Conservation (phyloP, 1,284 basidiomycete genomes). For the Malassezia globosa region DNA sequence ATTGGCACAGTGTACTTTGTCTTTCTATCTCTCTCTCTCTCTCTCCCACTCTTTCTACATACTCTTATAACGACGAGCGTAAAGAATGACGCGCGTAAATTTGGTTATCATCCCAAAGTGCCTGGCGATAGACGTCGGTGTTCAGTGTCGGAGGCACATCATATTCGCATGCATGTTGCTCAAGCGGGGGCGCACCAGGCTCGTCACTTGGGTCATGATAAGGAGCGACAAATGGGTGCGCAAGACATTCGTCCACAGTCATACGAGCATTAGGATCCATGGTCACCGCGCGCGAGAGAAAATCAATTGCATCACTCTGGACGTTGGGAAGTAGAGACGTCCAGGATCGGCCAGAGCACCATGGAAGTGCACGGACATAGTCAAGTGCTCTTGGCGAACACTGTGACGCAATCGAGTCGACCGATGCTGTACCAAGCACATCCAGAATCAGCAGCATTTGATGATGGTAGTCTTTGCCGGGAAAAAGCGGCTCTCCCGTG, state of each 20-base stretch:
- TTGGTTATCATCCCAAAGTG: conserved; percentile 36
- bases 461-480: conserved; percentile 86
- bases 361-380: conserved; percentile 65
- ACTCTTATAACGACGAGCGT: not conserved
- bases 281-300: conserved; percentile 77
- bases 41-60: no score
- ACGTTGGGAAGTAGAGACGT: conserved; percentile 20
- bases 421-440: conserved; percentile 78
- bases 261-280: conserved; percentile 48
- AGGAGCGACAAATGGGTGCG: conserved; percentile 37
- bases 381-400: conserved; percentile 72
- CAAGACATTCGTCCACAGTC: conserved; percentile 42
- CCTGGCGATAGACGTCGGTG: conserved; percentile 32
- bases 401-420: conserved; percentile 78
- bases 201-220: conserved; percentile 44
- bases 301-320: conserved; percentile 62
- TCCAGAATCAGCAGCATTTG: conserved; percentile 82
- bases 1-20: no score
- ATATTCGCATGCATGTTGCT: conserved; percentile 30
- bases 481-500: conserved; percentile 82
- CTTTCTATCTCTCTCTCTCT: no score
- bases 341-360: conserved; percentile 57
- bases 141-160: conserved; percentile 29
- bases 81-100: conserved; percentile 1
- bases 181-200: conserved; percentile 28